A percentile compares a stretch with the other conserved stretches of the same genome.
Conservation (phyloP, 306 rosid genomes). For the Malus asiatica region DNA sequence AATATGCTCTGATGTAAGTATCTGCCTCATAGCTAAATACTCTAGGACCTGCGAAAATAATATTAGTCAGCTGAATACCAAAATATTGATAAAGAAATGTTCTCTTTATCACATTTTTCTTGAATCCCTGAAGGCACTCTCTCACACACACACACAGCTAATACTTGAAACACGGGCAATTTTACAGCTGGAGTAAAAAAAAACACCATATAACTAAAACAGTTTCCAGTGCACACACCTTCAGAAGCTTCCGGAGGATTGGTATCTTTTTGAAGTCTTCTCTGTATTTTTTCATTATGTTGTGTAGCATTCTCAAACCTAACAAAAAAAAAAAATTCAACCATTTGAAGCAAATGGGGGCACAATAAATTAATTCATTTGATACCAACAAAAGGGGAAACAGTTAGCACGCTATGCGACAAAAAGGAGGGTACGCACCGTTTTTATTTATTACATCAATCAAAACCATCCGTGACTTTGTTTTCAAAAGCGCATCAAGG, state of each 20-base stretch:
- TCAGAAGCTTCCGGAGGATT: constrained; percentile 92
- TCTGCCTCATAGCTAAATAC: constrained; percentile 63
- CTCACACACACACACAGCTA: not conserved
- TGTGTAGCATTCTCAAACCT: constrained; percentile 98
- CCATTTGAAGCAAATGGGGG: constrained; percentile 1
- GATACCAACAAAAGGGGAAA: not conserved
- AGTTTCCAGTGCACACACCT: constrained; percentile 42
- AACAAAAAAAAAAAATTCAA: constrained; percentile 19
- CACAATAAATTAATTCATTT: not conserved
- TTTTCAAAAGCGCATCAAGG: constrained; percentile 91
- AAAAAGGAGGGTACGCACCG: constrained; percentile 36
- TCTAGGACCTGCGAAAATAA: constrained; percentile 58
- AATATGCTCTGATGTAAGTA: constrained; percentile 78
- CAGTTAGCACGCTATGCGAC: not conserved
- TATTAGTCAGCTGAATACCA: not conserved
- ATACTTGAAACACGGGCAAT: not conserved
- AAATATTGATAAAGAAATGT: not conserved
- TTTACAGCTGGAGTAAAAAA: not conserved
- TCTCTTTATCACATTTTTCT: not conserved
- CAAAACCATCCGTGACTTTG: constrained; percentile 84
- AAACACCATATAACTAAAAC: not conserved
- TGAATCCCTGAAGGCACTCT: not conserved
- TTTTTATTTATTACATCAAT: constrained; percentile 81
- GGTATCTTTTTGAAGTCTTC: constrained; percentile 94
- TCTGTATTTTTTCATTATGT: constrained; percentile 81